Base-by-base conservation (phyloP, 2,329 filamentous ascomycete species). In the Diaporthe citrichinensis region DNA sequence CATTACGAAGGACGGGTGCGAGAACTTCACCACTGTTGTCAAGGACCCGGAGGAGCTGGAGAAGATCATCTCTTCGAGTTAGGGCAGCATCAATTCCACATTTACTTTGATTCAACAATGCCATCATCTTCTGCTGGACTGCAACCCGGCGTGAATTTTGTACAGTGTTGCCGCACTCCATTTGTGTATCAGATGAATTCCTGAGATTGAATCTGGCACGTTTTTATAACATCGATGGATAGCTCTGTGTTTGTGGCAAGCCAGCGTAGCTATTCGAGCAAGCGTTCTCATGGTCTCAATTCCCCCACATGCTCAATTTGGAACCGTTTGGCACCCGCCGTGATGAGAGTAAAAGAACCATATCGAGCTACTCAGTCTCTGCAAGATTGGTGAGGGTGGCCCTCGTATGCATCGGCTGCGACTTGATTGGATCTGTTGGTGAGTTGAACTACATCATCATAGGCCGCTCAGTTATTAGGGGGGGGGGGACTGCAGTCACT, bases 11-110 rank as follows among this genome's bases (percentile, higher is more conserved):
- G 84, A 84, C 25, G 92, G 92, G 4, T 89, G 89, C 78, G 88
- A 91, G 79, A 94, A 94, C 81, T 83, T 94, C 71, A 94, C 92
- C 2, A 90, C 88, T 0, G 90, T 91, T 8, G 87, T 90, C 2
- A 94, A 94, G 80, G 90, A 92, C 58, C 86, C 90, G 0, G 87
- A 85, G 2, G 88, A 88, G 77, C 87, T 92, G 82, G 89, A 94
- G 79, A 86, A 84, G 77, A 87, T 92, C 8, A 89, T 92, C 71
- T 74, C 79, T 3, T 77, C 74, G 23, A 79, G 78, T 53, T 81
- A 75, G 72, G 3, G 25, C 3, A 28, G 36, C 28, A 17, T 34
- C 0, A 9, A 36, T 10, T 36, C 10, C 23, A 10, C 1, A 15
- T 14, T 49, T 7, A 14, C 3, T 49, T n/a, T 39, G 4, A 34